These are phyloP conservation scores for Paratinospora sagittata DNA, from an alignment of 164 flowering plant species.

Conservation along the genomic window DNA sequence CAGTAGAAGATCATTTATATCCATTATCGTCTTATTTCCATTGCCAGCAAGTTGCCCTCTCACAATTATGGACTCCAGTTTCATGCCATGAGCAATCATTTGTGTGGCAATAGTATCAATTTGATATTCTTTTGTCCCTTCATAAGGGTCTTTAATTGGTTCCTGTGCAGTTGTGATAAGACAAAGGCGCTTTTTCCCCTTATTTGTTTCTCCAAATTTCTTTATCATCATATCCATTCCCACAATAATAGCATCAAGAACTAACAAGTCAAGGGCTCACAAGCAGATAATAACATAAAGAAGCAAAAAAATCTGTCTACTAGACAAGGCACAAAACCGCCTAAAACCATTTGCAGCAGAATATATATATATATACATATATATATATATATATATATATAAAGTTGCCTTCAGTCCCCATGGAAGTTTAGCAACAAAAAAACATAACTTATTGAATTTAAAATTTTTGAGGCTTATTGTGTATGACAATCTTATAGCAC, in stretches of 20 bases:
- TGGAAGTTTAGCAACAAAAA: neutral
- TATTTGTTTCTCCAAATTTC: constrained; percentile 69
- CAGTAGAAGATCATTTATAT: constrained; percentile 69
- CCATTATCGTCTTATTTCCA: constrained; percentile 36
- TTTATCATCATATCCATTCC: constrained; percentile 95
- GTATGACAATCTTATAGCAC: neutral
- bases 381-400: neutral
- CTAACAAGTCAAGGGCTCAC: constrained; percentile 59
- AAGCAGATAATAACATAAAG: neutral
- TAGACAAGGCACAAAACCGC: neutral
- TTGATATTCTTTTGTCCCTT: constrained; percentile 91
- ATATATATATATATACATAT: no score
- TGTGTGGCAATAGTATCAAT: constrained; percentile 61
- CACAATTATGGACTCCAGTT: constrained; percentile 65
- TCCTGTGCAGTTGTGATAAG: constrained; percentile 63
- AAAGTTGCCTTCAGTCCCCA: neutral
- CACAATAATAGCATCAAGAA: constrained; percentile 90
- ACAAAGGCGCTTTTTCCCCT: constrained; percentile 92
- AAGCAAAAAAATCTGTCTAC: neutral
- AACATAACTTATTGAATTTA: neutral
- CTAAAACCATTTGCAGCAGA: no score
- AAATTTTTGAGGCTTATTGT: neutral
- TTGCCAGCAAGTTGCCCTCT: constrained; percentile 38
- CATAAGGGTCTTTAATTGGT: constrained; percentile 72
- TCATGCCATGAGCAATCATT: constrained; percentile 71